A percentile compares a stretch with the other conserved stretches of the same genome.
These are phyloP conservation scores for Corymbia maculata DNA, from an alignment of 345 rosid species.

Conservation along the genomic window DNA sequence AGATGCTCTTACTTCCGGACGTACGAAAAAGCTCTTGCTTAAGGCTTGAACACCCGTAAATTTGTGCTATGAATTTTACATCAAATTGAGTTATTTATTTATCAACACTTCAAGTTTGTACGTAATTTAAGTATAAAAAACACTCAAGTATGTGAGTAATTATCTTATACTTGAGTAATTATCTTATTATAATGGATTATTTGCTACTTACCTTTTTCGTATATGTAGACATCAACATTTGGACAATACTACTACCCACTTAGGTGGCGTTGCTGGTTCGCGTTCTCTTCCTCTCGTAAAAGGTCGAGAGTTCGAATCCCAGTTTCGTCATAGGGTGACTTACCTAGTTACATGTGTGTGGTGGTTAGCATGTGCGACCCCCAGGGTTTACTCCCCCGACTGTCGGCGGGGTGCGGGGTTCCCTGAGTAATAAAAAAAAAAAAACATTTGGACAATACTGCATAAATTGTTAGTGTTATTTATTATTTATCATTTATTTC, in stretches of 20 bases:
- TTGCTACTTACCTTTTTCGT: rapidly evolving
- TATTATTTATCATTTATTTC: rapidly evolving
- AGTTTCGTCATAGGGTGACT: too few relatives aligned
- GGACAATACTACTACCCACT: background rate
- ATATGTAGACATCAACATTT: rapidly evolving
- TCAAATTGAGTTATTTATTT: too few relatives aligned
- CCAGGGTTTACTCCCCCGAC: too few relatives aligned
- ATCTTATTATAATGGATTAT: background rate
- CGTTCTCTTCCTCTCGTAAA: too few relatives aligned
- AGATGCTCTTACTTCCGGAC: background rate
- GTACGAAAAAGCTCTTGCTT: background rate
- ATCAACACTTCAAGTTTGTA: background rate
- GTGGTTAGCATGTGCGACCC: too few relatives aligned
- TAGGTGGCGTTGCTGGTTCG: too few relatives aligned
- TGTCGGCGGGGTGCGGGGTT: too few relatives aligned
- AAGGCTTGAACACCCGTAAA: background rate
- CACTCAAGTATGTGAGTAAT: rapidly evolving
- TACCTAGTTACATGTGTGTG: too few relatives aligned
- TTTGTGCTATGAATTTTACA: background rate
- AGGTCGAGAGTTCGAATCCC: too few relatives aligned
- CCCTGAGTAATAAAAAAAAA: too few relatives aligned
- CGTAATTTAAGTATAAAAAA: too few relatives aligned
- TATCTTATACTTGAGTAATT: background rate
- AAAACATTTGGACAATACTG: too few relatives aligned
- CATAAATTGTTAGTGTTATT: rapidly evolving